Evolutionary conservation across 2,329 filamentous ascomycete species (phyloP).

Genomic region (Phoma sp.): DNA sequence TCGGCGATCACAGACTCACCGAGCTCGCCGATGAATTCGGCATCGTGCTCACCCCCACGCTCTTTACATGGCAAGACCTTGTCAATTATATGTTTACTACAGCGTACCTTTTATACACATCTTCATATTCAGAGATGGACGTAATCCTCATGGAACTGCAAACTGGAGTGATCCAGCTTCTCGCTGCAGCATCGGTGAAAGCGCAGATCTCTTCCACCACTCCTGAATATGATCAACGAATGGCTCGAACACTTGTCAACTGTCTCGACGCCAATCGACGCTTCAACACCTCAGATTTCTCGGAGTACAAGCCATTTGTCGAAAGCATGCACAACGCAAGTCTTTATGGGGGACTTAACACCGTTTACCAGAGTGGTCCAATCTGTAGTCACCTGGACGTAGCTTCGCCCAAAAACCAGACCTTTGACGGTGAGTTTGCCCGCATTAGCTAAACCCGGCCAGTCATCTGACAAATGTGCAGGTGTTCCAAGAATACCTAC

Average conservation of each 20-base stretch:
- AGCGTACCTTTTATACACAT: conserved; percentile 1
- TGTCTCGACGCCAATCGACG: conserved; percentile 23
- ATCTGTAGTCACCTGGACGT: conserved; percentile 24
- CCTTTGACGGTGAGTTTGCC: conserved; percentile 23
- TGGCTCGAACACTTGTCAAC: conserved; percentile 13
- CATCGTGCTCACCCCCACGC: neutral
- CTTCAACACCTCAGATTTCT: conserved; percentile 18
- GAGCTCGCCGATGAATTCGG: neutral
- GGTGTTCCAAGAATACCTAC: conserved; percentile 10
- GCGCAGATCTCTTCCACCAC: conserved; percentile 1
- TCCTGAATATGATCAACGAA: conserved; percentile 6
- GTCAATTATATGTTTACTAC: conserved; percentile 8
- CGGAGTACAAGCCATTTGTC: conserved; percentile 8
- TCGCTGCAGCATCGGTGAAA: neutral
- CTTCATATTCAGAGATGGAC: neutral
- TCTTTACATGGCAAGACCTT: conserved; percentile 23
- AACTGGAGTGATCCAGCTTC: neutral
- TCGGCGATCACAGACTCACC: neutral
- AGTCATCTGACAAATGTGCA: neutral
- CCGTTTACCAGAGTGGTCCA: conserved; percentile 12
- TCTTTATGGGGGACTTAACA: conserved; percentile 16
- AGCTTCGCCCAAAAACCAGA: conserved; percentile 26
- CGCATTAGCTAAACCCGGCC: neutral
- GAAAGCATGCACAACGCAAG: conserved; percentile 2
- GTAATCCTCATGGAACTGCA: conserved; percentile 16